Evolutionary conservation across 2,329 filamentous ascomycete species (phyloP).

Genomic region (Xylaria sp.): DNA sequence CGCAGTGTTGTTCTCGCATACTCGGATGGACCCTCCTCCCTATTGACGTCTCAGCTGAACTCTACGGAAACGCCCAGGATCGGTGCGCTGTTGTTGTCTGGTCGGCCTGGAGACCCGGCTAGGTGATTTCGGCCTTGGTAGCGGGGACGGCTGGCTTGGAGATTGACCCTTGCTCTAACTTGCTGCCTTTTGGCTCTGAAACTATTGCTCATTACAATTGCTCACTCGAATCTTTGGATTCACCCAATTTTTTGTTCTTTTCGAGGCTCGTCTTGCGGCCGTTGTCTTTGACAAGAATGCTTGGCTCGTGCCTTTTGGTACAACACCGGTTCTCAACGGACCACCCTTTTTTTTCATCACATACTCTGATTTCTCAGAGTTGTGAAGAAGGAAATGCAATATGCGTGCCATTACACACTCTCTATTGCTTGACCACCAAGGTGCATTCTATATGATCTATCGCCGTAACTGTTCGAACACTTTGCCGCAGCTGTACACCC

Average conservation of each 20-base stretch:
- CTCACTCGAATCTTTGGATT: constrained; percentile 31
- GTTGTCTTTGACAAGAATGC: constrained; percentile 32
- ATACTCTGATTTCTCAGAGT: constrained; percentile 23
- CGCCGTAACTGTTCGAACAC: neutral
- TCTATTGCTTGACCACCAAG: neutral
- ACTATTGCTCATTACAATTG: constrained; percentile 26
- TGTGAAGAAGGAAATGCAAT: constrained; percentile 25
- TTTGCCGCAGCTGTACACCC: neutral
- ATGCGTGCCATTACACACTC: too few relatives aligned
- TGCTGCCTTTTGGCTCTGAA: constrained; percentile 24
- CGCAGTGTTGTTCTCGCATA: constrained; percentile 27
- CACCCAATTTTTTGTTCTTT: constrained; percentile 19
- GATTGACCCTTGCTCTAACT: constrained; percentile 4
- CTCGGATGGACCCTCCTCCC: constrained; percentile 28
- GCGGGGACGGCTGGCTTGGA: constrained; percentile 23
- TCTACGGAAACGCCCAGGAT: constrained; percentile 29
- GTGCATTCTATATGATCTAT: neutral
- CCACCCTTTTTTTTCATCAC: constrained; percentile 32
- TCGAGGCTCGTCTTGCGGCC: constrained; percentile 21
- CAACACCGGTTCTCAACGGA: neutral
- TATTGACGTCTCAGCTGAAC: constrained; percentile 17
- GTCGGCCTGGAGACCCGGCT: constrained; percentile 18
- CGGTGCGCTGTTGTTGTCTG: constrained; percentile 30
- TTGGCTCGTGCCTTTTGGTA: neutral
- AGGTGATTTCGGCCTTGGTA: constrained; percentile 27